phyloP scores from a whole-genome alignment of 768 basidiomycete genomes.

The Leccinellum albellum region DNA sequence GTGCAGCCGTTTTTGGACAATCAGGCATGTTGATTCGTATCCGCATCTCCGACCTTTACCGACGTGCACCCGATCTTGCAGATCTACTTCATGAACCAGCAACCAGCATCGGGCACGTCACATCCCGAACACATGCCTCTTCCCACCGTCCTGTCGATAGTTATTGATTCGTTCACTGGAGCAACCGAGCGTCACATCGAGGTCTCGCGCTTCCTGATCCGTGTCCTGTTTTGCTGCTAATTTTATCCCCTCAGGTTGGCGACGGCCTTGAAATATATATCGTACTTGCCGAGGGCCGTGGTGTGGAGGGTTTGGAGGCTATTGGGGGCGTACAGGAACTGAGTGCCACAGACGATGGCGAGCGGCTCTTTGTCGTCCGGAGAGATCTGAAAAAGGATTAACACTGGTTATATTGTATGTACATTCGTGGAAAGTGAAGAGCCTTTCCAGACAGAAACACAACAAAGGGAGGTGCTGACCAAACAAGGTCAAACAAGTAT shows the following conservation, averaged over 20 bases:
- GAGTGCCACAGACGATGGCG: constrained; percentile 56
- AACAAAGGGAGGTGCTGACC: not conserved
- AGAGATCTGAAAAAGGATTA: constrained; percentile 84
- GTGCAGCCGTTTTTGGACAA: constrained; percentile 99
- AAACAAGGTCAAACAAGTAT: not conserved
- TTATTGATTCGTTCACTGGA: constrained; percentile 94
- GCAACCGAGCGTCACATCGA: constrained; percentile 99
- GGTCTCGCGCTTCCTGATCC: constrained; percentile 41
- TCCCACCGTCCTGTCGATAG: constrained; percentile 73
- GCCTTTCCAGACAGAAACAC: not conserved
- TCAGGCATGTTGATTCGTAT: constrained; percentile 60
- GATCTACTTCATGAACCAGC: constrained; percentile 99
- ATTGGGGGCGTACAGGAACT: constrained; percentile 61
- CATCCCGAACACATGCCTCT: constrained; percentile 84
- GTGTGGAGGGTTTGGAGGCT: constrained; percentile 53
- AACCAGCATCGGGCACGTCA: constrained; percentile 61
- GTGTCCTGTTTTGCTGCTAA: constrained; percentile 1
- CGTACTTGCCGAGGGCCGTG: constrained; percentile 67
- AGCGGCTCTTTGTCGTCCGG: constrained; percentile 72
- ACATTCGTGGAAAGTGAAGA: too few relatives aligned
- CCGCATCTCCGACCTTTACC: constrained; percentile 43
- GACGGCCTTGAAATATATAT: constrained; percentile 94
- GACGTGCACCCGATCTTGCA: constrained; percentile 46
- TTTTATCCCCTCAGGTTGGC: constrained; percentile 60
- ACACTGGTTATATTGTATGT: constrained; percentile 1